Evolutionary conservation across 164 flowering plant genomes (phyloP), one percentile per base, ranked within the genome.

Genomic region (Hamamelis virginiana): DNA sequence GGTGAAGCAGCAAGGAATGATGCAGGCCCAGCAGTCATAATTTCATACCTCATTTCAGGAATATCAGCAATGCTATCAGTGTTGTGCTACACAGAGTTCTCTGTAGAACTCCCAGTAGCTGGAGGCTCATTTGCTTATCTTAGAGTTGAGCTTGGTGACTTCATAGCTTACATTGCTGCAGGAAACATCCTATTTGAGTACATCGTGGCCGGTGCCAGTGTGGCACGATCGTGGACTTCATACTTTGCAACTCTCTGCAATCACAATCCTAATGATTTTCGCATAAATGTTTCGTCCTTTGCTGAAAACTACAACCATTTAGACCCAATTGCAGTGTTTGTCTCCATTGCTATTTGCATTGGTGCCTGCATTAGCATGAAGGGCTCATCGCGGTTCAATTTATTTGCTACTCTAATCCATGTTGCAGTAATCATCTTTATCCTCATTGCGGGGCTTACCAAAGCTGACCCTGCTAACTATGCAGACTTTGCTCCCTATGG

Each of bases 51-150:
- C 25, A 68, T 75, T 0, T 78, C 88, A 1, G 85, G 85, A 38
- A 9, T 78, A 22, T 60, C 83, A 8, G 85, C 87, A 0, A 13
- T 84, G 74, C 80, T 84, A 0, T 76, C 85, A 1, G 87, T 80
- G n/a, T 55, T 81, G n/a, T 84, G 85, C 62, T 84, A 84, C 79
- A 80, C 82, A 12, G 87, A 84, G 45, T 84, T 84, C n/a, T 66
- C 85, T 0, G 80, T 84, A 14, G 87, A 84, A 58, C 60, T 84
- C 9, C 85, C 85, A 0, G 82, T 75, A 1, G 87, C 85, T 6
- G 87, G 85, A 19, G 84, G 85, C 3, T 79, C 85, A 3, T 84
- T 80, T 44, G 72, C 85, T 0, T 81, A 84, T 41, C 78, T 81
- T 1, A 63, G 79, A 67, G 79, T 76, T 9, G 77, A 79, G 72